Conservation (phyloP, 148 eudicot genomes). For the Heliosperma pusillum region DNA sequence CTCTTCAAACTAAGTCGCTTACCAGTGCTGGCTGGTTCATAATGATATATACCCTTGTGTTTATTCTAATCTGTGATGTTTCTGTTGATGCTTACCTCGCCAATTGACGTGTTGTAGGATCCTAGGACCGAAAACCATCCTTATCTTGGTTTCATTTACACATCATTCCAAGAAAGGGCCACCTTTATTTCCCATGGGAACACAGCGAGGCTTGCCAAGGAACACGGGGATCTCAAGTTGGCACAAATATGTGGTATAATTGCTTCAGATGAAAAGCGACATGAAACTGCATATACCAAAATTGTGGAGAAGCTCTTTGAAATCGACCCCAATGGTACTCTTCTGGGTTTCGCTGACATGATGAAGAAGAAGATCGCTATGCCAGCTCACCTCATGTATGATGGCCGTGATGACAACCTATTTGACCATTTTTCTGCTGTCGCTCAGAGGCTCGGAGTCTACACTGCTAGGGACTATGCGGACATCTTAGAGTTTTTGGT, state of each 20-base stretch:
- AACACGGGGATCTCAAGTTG: conserved; percentile 47
- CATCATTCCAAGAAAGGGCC: conserved; percentile 70
- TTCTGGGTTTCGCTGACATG: conserved; percentile 60
- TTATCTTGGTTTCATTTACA: conserved; percentile 61
- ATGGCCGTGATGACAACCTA: conserved; percentile 53
- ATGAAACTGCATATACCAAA: conserved; percentile 63
- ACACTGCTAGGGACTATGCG: conserved; percentile 60
- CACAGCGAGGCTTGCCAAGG: conserved; percentile 59
- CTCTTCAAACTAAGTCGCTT: too few relatives aligned
- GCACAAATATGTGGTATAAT: conserved; percentile 65
- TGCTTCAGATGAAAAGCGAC: conserved; percentile 67
- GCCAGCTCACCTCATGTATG: conserved; percentile 75
- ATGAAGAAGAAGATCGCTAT: conserved; percentile 65
- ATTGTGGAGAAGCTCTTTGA: conserved; percentile 67
- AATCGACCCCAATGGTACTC: conserved; percentile 55
- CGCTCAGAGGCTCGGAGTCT: conserved; percentile 62
- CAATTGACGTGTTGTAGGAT: conserved; percentile 31
- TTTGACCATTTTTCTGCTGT: conserved; percentile 58
- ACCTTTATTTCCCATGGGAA: conserved; percentile 67
- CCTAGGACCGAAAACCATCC: conserved; percentile 57
- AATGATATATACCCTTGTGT: background rate
- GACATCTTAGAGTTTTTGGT: conserved; percentile 57
- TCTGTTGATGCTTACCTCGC: background rate
- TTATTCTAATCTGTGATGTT: background rate
- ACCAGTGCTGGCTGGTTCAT: background rate